Base-by-base conservation (phyloP, 306 rosid species). In the Biancaea sappan region DNA sequence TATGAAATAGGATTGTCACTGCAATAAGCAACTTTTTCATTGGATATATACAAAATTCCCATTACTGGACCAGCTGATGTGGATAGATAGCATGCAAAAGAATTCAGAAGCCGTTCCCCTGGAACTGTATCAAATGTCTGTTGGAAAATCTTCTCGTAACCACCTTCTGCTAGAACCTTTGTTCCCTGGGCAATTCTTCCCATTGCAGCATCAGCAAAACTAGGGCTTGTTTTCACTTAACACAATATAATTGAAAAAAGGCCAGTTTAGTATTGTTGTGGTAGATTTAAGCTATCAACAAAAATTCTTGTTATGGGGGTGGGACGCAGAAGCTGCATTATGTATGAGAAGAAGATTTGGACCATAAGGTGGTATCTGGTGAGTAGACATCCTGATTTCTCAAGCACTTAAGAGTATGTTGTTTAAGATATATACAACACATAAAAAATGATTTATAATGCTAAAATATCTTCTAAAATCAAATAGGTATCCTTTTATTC, bases 171-270 rank as follows among this genome's bases (percentile, higher is more conserved):
- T 19, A 62, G 29, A 21, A 62, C 68, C 31, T 62, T 62, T 62
- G 68, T 62, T 62, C 68, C 68, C 68, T 62, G 68, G n/a, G 94
- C 91, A 61, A 87, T 89, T 81, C 96, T 88, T 80, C 93, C 96
- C 82, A 88, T 40, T 1, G 93, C 90, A 77, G 93, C 96, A 57
- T 90, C 96, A 57, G 90, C 59, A 70, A 90, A 83, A 78, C 96
- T 88, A 7, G 96, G 93, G 79, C 86, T 81, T 15, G 93, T 90
- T 81, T 83, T 88, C 81, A 90, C 93, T 88, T 25, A 73, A 69
- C 58, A 61, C 8, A 69, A 67, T 21, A 16, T 25, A 63, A 69
- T 62, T 35, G 16, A 62, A 15, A 69, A 69, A 24, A 58, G 10
- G 21, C 62, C 29, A 76, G 65, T 73, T 60, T 61, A 62, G 68